A percentile compares a stretch with the other conserved stretches of the same genome.
Evolutionary conservation across 768 basidiomycete species (phyloP).

Genomic region (Suillus variegatus): DNA sequence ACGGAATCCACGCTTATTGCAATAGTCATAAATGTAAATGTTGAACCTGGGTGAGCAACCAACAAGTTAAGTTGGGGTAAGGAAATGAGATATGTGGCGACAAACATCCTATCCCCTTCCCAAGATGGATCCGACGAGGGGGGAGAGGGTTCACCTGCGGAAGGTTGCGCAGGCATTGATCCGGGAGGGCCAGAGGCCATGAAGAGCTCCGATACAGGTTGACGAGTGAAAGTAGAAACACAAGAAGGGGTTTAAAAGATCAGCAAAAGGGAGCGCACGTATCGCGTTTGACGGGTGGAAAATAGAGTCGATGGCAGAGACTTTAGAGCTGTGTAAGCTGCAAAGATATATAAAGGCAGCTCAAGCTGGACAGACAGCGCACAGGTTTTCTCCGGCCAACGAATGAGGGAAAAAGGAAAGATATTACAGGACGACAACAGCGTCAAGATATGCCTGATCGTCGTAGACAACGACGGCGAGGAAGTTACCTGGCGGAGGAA

Average conservation of each 20-base stretch:
- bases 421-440: conserved; percentile 12
- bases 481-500: neutral
- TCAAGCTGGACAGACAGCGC: conserved; percentile 11
- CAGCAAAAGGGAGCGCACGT: conserved; percentile 5
- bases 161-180: conserved; percentile 23
- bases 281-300: conserved; percentile 11
- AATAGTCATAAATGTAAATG: conserved; percentile 88
- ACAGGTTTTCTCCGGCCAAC: neutral
- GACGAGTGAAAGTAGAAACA: conserved; percentile 1
- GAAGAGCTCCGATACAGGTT: conserved; percentile 8
- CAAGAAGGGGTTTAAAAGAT: conserved; percentile 1
- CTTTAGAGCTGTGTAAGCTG: conserved; percentile 14
- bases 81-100: conserved; percentile 19
- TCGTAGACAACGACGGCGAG: conserved; percentile 3
- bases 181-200: conserved; percentile 23
- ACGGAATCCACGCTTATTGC: conserved; percentile 73
- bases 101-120: conserved; percentile 86
- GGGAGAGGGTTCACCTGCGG: conserved; percentile 12
- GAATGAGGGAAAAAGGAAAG: conserved; percentile 3
- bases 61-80: conserved; percentile 12
- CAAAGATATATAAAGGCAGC: conserved; percentile 18
- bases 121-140: conserved; percentile 52
- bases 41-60: conserved; percentile 62
- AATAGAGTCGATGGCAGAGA: conserved; percentile 12
- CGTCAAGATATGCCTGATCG: conserved; percentile 9